Conservation (phyloP, 1,139 yeast genomes). For the Pneumocystis oryctolagi region DNA sequence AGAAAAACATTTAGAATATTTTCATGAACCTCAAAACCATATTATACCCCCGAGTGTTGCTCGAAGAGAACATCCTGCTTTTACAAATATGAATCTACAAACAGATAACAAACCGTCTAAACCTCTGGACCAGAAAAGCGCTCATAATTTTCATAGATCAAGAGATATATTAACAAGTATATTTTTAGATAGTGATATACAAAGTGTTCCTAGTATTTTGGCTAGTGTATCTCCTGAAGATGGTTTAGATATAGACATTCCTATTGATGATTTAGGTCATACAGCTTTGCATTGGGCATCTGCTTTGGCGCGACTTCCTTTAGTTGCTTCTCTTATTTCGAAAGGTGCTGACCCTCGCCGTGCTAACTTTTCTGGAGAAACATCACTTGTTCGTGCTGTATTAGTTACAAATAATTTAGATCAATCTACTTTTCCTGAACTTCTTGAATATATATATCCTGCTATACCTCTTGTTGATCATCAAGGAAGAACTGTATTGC, state of each 20-base stretch:
- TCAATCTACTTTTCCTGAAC: constrained; percentile 51
- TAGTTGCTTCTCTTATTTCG: constrained; percentile 57
- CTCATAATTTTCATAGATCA: not conserved
- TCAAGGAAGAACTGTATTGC: constrained; percentile 72
- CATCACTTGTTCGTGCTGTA: constrained; percentile 77
- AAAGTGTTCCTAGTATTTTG: not conserved
- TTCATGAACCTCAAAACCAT: not conserved
- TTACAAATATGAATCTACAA: not conserved
- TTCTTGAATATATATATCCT: constrained; percentile 62
- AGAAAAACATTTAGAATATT: not conserved
- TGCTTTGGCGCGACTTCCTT: constrained; percentile 62
- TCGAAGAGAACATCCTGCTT: not conserved
- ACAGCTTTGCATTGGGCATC: constrained; percentile 95
- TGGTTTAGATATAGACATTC: constrained; percentile 52
- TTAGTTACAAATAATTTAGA: constrained; percentile 79
- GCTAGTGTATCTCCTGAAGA: constrained; percentile 7
- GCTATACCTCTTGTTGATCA: constrained; percentile 61
- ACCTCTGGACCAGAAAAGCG: not conserved
- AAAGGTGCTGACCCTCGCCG: constrained; percentile 54
- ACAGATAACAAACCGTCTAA: constrained; percentile 24
- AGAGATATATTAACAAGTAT: not conserved
- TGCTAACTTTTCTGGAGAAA: constrained; percentile 76
- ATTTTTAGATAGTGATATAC: not conserved
- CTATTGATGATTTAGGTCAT: constrained; percentile 87
- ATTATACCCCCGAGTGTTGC: not conserved